Percentiles rank a stretch among this genome's conserved stretches.
phyloP scores from a whole-genome alignment of 176 grass and related monocot species.

The Avena insularis region DNA sequence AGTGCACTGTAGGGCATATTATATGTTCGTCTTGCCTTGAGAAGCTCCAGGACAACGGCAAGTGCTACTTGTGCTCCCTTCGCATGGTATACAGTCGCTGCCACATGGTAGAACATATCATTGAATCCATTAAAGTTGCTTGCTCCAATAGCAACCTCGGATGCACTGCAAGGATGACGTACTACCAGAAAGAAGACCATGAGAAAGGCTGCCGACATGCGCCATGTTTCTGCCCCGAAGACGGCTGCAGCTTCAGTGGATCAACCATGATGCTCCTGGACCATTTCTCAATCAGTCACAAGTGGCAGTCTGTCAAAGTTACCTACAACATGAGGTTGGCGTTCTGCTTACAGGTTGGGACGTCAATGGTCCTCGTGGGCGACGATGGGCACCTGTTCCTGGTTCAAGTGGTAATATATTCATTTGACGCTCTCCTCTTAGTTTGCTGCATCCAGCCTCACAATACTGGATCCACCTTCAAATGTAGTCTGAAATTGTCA shows the following conservation, averaged over 20 bases:
- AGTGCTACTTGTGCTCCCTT: not conserved
- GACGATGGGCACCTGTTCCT: not conserved
- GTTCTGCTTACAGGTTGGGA: not conserved
- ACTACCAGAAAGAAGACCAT: not conserved
- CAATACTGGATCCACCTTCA: not conserved
- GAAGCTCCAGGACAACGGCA: not conserved
- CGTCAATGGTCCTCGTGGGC: not conserved
- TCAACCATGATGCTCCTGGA: not conserved
- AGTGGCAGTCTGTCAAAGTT: not conserved
- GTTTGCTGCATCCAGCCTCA: not conserved
- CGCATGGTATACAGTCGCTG: not conserved
- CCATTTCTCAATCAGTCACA: not conserved
- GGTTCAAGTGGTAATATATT: not conserved
- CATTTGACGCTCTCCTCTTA: not conserved
- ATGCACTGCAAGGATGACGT: not conserved
- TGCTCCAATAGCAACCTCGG: not conserved
- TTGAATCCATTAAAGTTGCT: constrained; percentile 2
- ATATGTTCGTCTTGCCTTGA: not conserved
- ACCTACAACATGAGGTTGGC: not conserved
- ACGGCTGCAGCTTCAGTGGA: not conserved
- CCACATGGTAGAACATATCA: not conserved
- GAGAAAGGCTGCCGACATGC: not conserved
- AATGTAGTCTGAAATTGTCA: not conserved
- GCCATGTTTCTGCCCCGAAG: constrained; percentile 18
- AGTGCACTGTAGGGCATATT: not conserved